Evolutionary conservation across 2,329 filamentous ascomycete genomes (phyloP).

Genomic region (Ophiostoma piceae): DNA sequence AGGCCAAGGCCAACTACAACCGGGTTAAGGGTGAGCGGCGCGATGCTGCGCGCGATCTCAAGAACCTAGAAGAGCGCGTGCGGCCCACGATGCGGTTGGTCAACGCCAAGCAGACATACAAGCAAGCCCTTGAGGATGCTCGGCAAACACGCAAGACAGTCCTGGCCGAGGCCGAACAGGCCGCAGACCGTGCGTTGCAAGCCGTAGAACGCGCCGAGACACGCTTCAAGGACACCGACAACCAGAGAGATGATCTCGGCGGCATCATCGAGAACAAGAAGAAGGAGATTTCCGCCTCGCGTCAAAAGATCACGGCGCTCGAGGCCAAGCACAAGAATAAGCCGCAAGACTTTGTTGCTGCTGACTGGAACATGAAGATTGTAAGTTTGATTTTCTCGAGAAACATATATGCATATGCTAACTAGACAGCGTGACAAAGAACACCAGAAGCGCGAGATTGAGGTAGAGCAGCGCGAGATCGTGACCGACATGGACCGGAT

Average conservation of each 20-base stretch:
- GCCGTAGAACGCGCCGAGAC: slow-evolving; percentile 39
- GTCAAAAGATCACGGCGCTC: slow-evolving; percentile 56
- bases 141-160: slow-evolving; percentile 50
- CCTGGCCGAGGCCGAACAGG: slow-evolving; percentile 50
- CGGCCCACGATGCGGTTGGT: slow-evolving; percentile 66
- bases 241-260: slow-evolving; percentile 48
- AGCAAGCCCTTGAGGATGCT: slow-evolving; percentile 49
- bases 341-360: slow-evolving; percentile 62
- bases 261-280: slow-evolving; percentile 47
- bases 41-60: slow-evolving; percentile 45
- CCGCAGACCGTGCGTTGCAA: slow-evolving; percentile 42
- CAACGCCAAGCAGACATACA: slow-evolving; percentile 65
- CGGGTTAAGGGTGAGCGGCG: slow-evolving; percentile 53
- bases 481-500: slow-evolving; percentile 25
- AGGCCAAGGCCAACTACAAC: slow-evolving; percentile 44
- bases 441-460: slow-evolving; percentile 49
- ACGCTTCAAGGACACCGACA: slow-evolving; percentile 44
- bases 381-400: neutral
- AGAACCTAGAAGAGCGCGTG: slow-evolving; percentile 51
- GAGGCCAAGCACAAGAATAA: slow-evolving; percentile 57
- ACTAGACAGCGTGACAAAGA: slow-evolving; percentile 49
- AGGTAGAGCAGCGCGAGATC: slow-evolving; percentile 39
- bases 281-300: slow-evolving; percentile 46
- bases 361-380: slow-evolving; percentile 66
- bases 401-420: slow-evolving; percentile 25